Evolutionary conservation across 2,329 filamentous ascomycete species (phyloP), one percentile per base, ranked within the genome.

Genomic region (Ophiobolus disseminans): DNA sequence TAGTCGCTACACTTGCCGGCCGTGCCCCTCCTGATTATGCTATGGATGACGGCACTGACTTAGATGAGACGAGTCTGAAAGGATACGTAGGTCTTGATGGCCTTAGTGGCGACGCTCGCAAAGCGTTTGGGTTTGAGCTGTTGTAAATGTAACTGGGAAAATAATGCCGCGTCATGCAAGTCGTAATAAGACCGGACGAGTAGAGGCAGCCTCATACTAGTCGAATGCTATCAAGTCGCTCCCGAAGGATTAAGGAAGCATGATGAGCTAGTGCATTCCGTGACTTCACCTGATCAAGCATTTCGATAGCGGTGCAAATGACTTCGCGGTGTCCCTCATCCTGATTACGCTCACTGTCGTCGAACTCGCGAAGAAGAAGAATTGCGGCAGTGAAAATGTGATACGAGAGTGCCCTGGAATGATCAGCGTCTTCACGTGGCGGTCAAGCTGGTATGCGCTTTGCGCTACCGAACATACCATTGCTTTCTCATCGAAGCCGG

Each of bases 21-120:
- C 45, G 37, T 7, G 13, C 37, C 4, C 37, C 45, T 3, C 45
- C 45, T 19, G 45, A 48, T 14, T 48, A 42, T 34, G 28, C 40
- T n/a, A 21, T 17, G 11, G 37, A 21, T 26, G 38, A 35, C 11
- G 45, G 25, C 6, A 20, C 28, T 19, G 45, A 37, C 30, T 16
- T 25, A 8, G 38, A 48, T 37, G 45, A 48, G 30, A 48, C 13
- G n/a, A 48, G 5, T 3, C 30, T 40, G 20, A 41, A 41, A 13
- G 45, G 45, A 5, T 48, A 41, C 21, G 21, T 26, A 5, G 45
- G 45, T 13, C 45, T 35, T 19, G 45, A 41, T 4, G 37, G 45
- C 2, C n/a, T 48, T 14, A 48, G 30, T 23, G 36, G 21, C 8
- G 45, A 41, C 8, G 45, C 36, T 11, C 16, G 38, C 8, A 35